These are phyloP conservation scores for Aspergillus fumigatus DNA, from an alignment of 2,329 filamentous ascomycete species.

Conservation along the genomic window DNA sequence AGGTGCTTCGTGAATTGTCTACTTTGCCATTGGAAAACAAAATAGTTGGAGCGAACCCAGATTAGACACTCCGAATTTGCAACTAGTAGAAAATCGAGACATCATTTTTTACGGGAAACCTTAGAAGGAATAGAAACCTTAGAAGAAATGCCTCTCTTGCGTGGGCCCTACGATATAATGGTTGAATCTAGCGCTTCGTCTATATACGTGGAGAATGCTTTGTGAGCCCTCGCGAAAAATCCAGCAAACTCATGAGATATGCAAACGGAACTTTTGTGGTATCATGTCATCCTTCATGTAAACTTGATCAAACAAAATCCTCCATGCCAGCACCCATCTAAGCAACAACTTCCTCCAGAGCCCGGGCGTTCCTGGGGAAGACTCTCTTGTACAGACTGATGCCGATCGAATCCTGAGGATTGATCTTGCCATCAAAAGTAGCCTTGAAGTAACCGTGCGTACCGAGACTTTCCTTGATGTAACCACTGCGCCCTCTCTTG, in stretches of 20 bases:
- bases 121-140: no score
- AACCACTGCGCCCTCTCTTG: slow-evolving; percentile 78
- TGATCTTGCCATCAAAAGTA: slow-evolving; percentile 92
- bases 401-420: slow-evolving; percentile 89
- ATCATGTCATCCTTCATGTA: slow-evolving; percentile 24
- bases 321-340: slow-evolving; percentile 1
- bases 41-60: no score
- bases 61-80: no score
- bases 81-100: no score
- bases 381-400: slow-evolving; percentile 85
- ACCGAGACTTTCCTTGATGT: slow-evolving; percentile 87
- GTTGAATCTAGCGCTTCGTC: no score
- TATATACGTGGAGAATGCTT: background rate
- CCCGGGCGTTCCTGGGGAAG: slow-evolving; percentile 66
- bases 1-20: no score
- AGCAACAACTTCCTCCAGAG: slow-evolving; percentile 37
- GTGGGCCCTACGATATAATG: no score
- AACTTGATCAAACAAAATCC: background rate
- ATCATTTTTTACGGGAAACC: no score
- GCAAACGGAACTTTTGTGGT: slow-evolving; percentile 17
- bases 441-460: slow-evolving; percentile 99
- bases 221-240: no score
- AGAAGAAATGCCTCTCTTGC: no score
- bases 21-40: no score
- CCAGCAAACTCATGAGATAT: background rate